A percentile compares a stretch with the other conserved stretches of the same genome.
Evolutionary conservation across 148 eudicot genomes (phyloP).

Genomic region (Chenopodium suecicum): DNA sequence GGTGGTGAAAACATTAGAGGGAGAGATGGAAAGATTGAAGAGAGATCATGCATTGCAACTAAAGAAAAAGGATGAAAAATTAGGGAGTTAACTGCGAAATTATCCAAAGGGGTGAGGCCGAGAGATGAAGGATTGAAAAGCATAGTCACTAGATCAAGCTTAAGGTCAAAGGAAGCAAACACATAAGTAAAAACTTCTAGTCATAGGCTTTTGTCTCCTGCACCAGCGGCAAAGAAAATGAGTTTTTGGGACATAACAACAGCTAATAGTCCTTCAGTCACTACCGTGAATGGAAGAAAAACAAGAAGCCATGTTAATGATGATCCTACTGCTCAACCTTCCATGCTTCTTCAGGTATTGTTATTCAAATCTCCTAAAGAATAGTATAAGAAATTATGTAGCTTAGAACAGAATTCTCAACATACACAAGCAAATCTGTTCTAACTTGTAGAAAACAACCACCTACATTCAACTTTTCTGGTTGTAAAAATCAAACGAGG

Average conservation of each 20-base stretch:
- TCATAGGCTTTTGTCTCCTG: conserved; percentile 64
- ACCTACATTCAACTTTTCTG: not conserved
- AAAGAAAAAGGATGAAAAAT: conserved; percentile 66
- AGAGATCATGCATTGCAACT: conserved; percentile 58
- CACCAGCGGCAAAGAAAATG: conserved; percentile 66
- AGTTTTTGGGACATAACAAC: conserved; percentile 88
- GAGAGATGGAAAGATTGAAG: conserved; percentile 63
- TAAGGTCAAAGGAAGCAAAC: conserved; percentile 46
- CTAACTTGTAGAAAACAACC: not conserved
- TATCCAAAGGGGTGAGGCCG: conserved; percentile 16
- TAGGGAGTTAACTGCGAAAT: conserved; percentile 46
- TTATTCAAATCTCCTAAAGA: not conserved
- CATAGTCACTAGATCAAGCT: conserved; percentile 51
- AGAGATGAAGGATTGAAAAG: conserved; percentile 39
- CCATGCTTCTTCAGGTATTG: conserved; percentile 88
- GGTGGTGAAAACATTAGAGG: conserved; percentile 56
- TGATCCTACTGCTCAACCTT: conserved; percentile 53
- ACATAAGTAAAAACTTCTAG: conserved; percentile 54
- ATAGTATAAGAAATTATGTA: not conserved
- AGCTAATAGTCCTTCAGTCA: conserved; percentile 76
- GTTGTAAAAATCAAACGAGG: no score
- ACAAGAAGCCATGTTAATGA: conserved; percentile 61
- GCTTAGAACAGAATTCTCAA: not conserved
- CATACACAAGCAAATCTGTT: not conserved
- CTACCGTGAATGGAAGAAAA: conserved; percentile 61